Evolutionary conservation across 108 stramenopile genomes (phyloP).

Genomic region (Conticribra weissflogii): DNA sequence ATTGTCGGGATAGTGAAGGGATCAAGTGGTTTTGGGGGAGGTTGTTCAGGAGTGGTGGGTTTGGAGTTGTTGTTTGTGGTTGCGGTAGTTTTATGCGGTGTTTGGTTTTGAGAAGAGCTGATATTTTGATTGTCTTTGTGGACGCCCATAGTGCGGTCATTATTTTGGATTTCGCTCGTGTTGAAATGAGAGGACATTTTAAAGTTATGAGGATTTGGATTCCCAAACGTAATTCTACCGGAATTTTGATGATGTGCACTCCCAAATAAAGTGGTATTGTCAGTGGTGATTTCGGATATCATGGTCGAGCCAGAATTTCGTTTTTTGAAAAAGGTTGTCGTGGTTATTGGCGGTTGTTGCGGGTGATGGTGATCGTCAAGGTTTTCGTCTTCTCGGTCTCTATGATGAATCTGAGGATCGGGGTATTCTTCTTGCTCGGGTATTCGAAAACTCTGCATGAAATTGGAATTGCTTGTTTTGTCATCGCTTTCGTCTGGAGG

Average conservation of each 20-base stretch:
- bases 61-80: not conserved
- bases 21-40: constrained; percentile 8
- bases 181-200: too few relatives aligned
- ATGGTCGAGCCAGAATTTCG: not conserved
- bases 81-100: not conserved
- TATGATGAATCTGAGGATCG: too few relatives aligned
- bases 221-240: too few relatives aligned
- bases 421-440: not conserved
- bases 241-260: too few relatives aligned
- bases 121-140: not conserved
- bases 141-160: not conserved
- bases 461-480: not conserved
- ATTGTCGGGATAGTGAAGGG: constrained; percentile 35
- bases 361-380: too few relatives aligned
- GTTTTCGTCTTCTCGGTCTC: too few relatives aligned
- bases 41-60: not conserved
- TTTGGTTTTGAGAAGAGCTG: not conserved
- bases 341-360: not conserved
- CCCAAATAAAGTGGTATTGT: not conserved
- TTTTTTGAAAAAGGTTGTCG: not conserved
- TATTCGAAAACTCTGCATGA: too few relatives aligned
- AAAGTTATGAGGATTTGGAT: too few relatives aligned
- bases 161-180: not conserved
- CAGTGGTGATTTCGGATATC: not conserved
- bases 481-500: not conserved